phyloP scores from a whole-genome alignment of 768 basidiomycete species.

The Leccinellum albellum region DNA sequence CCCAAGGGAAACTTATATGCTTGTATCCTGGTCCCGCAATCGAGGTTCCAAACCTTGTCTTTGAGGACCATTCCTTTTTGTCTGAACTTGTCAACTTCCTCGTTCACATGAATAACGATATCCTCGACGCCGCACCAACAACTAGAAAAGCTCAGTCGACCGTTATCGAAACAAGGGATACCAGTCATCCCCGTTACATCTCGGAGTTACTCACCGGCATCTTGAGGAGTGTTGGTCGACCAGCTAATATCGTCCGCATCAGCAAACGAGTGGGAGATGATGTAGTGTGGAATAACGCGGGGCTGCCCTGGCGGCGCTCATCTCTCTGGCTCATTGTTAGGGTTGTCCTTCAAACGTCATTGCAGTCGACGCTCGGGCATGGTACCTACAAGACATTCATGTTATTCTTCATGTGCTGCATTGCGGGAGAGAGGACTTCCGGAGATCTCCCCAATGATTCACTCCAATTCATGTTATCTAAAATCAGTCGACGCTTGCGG shows the following conservation, averaged over 20 bases:
- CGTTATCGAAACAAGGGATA: conserved; percentile 8
- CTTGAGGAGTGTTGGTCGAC: neutral
- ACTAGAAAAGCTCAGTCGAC: conserved; percentile 3
- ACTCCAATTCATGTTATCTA: conserved; percentile 28
- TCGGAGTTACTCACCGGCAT: neutral
- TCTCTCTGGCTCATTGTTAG: conserved; percentile 36
- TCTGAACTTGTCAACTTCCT: conserved; percentile 38
- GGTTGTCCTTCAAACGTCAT: conserved; percentile 32
- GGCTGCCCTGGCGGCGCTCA: conserved; percentile 30
- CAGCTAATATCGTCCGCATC: neutral
- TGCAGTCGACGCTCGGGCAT: conserved; percentile 11
- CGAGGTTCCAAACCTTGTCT: conserved; percentile 26
- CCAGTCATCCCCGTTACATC: neutral
- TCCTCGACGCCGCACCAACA: conserved; percentile 25
- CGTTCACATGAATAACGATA: conserved; percentile 29
- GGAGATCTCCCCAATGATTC: conserved; percentile 21
- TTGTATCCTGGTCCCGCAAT: conserved; percentile 45
- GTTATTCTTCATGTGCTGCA: conserved; percentile 34
- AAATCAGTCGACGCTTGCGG: conserved; percentile 23
- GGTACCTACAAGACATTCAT: conserved; percentile 47
- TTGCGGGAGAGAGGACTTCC: conserved; percentile 21
- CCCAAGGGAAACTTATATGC: conserved; percentile 41
- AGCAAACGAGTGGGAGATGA: conserved; percentile 5
- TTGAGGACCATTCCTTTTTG: conserved; percentile 30
- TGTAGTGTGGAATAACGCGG: conserved; percentile 1